Conservation (phyloP, 805 yeast species). For the Barnettozyma californica region DNA sequence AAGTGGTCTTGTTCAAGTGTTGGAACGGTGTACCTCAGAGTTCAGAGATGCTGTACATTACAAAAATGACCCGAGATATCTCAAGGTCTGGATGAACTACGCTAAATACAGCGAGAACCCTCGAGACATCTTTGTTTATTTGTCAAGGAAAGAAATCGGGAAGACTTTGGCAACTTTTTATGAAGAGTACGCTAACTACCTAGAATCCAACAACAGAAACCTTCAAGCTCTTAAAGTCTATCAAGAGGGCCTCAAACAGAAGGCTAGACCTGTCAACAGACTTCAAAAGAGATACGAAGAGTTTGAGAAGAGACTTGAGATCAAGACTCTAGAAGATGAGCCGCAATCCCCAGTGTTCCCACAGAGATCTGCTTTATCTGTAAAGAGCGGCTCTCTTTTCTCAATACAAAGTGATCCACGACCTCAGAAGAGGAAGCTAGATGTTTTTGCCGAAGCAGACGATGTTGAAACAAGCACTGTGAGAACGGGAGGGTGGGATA, state of each 20-base stretch:
- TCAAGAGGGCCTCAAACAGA: constrained; percentile 47
- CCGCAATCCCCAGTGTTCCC: constrained; percentile 33
- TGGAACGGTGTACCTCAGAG: constrained; percentile 67
- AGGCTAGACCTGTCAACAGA: constrained; percentile 62
- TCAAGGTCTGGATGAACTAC: constrained; percentile 78
- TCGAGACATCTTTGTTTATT: constrained; percentile 61
- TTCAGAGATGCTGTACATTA: constrained; percentile 64
- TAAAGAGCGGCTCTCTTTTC: constrained; percentile 31
- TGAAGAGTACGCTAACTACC: constrained; percentile 66
- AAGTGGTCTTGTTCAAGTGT: constrained; percentile 56
- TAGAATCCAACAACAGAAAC: constrained; percentile 45
- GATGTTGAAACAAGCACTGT: constrained; percentile 10
- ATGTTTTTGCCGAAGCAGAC: constrained; percentile 17
- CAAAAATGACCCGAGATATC: constrained; percentile 76
- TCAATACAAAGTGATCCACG: constrained; percentile 11
- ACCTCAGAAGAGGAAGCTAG: constrained; percentile 16
- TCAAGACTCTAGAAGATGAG: constrained; percentile 22
- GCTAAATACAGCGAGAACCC: constrained; percentile 65
- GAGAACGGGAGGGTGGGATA: constrained; percentile 36
- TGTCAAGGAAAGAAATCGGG: constrained; percentile 72
- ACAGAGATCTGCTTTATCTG: constrained; percentile 30
- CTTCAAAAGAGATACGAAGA: constrained; percentile 37
- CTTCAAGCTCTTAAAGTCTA: constrained; percentile 57
- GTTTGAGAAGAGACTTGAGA: constrained; percentile 37
- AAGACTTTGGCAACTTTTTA: constrained; percentile 60